Percentiles rank a stretch among this genome's conserved stretches.
phyloP scores from a whole-genome alignment of 805 yeast genomes.

The Saccharomycopsis malanga region DNA sequence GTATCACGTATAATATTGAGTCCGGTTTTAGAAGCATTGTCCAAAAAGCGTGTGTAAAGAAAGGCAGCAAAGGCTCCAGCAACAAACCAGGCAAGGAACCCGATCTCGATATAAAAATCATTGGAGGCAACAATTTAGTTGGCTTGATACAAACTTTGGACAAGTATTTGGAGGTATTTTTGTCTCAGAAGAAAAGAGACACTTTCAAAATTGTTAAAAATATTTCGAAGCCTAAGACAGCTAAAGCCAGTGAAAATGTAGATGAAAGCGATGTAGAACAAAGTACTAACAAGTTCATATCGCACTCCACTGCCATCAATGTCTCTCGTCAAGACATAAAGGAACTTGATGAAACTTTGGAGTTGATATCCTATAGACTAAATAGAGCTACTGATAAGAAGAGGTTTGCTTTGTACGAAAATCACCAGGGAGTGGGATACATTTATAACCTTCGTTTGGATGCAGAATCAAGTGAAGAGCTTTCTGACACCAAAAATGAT shows the following conservation, averaged over 20 bases:
- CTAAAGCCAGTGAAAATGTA: neutral
- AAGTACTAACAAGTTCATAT: neutral
- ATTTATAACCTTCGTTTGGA: slow-evolving; percentile 3
- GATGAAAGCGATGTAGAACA: neutral
- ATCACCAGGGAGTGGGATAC: neutral
- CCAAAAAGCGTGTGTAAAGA: slow-evolving; percentile 26
- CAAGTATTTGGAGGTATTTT: slow-evolving; percentile 47
- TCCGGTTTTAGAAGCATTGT: slow-evolving; percentile 49
- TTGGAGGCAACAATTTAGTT: slow-evolving; percentile 42
- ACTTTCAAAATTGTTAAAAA: slow-evolving; percentile 53
- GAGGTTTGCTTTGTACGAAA: neutral
- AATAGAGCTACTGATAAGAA: slow-evolving; percentile 3
- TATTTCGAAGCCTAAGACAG: neutral
- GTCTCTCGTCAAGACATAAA: slow-evolving; percentile 2
- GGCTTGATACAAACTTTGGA: slow-evolving; percentile 52
- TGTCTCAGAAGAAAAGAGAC: slow-evolving; percentile 51
- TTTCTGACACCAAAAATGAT: neutral
- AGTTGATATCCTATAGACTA: neutral
- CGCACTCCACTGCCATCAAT: neutral
- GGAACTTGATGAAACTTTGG: neutral
- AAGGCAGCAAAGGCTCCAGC: slow-evolving; percentile 7
- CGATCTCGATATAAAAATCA: slow-evolving; percentile 10
- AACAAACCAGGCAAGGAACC: slow-evolving; percentile 9
- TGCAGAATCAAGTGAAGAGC: neutral
- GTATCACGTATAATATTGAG: slow-evolving; percentile 61